Conservation (phyloP, 495 filamentous ascomycete genomes). For the Annulohypoxylon stygium region DNA sequence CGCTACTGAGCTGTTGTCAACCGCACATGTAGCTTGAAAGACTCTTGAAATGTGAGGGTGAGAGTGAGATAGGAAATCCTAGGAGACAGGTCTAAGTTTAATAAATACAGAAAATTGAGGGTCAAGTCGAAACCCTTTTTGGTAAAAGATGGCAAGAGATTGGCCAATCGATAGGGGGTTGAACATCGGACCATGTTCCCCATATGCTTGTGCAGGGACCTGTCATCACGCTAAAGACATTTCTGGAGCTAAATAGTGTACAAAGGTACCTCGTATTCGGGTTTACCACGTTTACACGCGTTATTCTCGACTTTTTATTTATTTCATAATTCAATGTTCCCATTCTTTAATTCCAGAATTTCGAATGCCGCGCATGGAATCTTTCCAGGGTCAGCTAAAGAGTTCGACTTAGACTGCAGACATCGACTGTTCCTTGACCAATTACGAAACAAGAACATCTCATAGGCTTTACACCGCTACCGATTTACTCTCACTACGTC, state of each 20-base stretch:
- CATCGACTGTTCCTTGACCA: constrained; percentile 1
- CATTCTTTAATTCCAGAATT: background rate
- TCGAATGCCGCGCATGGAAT: background rate
- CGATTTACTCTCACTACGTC: constrained; percentile 15
- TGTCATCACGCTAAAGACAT: no score
- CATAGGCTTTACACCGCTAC: constrained; percentile 38
- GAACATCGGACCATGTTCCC: constrained; percentile 31
- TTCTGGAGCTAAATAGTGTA: constrained; percentile 13
- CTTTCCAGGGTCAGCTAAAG: background rate
- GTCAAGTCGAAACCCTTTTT: constrained; percentile 31
- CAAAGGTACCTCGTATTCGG: constrained; percentile 46
- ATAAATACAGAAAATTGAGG: constrained; percentile 43
- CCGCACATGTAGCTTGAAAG: constrained; percentile 26
- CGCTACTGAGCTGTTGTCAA: constrained; percentile 26
- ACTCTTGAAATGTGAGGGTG: constrained; percentile 4
- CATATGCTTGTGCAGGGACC: background rate
- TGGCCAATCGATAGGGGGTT: constrained; percentile 49
- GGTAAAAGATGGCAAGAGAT: constrained; percentile 46
- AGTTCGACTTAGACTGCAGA: background rate
- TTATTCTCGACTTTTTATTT: background rate
- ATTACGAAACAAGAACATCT: constrained; percentile 25
- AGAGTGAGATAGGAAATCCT: constrained; percentile 27
- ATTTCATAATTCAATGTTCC: background rate
- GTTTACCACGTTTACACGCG: constrained; percentile 11
- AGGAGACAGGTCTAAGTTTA: constrained; percentile 23